Conservation (phyloP, 2,329 filamentous ascomycete genomes). For the Trichoderma pleuroti region DNA sequence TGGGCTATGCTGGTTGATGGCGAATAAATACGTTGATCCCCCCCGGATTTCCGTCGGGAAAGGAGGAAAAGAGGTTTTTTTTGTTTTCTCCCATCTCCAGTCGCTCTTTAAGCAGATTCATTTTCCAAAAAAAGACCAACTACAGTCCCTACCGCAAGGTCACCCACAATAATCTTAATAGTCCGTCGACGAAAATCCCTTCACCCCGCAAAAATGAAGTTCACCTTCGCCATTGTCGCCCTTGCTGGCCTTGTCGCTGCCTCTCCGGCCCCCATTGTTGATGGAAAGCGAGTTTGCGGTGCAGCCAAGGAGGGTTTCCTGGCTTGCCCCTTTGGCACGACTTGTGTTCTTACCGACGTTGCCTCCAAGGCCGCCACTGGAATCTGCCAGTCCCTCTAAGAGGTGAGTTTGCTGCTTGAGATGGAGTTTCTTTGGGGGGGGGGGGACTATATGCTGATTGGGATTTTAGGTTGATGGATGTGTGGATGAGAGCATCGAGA, state of each 20-base stretch:
- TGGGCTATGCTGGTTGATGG: not conserved
- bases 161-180: not conserved
- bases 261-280: not conserved
- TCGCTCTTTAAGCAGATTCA: constrained; percentile 8
- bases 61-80: not conserved
- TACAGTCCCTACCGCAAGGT: constrained; percentile 1
- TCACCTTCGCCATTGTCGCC: not conserved
- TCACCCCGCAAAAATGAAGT: constrained; percentile 1
- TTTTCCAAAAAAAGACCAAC: not conserved
- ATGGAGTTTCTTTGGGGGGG: not conserved
- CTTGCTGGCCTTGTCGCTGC: constrained; percentile 11
- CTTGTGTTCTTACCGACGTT: not conserved
- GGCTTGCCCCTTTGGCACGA: not conserved
- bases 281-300: not conserved
- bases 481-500: not conserved
- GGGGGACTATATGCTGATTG: not conserved
- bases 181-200: not conserved
- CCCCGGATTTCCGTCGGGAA: not conserved
- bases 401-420: not conserved
- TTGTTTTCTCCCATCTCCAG: not conserved
- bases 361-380: not conserved
- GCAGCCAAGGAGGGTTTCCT: not conserved
- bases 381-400: not conserved
- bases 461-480: not conserved
- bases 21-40: constrained; percentile 7